These are phyloP conservation scores for Tuber magnatum DNA, from an alignment of 495 filamentous ascomycete species.

Conservation along the genomic window DNA sequence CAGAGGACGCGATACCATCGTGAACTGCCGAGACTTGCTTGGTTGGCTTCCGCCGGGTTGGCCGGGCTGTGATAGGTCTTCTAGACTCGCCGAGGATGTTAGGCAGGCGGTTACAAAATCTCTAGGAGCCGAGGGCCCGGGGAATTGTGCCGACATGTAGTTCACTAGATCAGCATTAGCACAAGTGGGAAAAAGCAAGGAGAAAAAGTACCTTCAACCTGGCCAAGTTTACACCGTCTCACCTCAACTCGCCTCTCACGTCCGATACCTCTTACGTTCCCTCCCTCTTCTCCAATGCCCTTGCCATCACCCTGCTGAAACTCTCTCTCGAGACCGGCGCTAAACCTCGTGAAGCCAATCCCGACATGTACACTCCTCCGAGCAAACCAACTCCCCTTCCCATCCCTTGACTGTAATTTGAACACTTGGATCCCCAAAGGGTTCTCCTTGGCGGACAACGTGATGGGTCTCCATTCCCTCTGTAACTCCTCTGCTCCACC, in stretches of 20 bases:
- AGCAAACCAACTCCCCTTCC: conserved; percentile 84
- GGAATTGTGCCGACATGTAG: conserved; percentile 80
- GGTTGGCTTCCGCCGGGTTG: conserved; percentile 36
- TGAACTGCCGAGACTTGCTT: conserved; percentile 51
- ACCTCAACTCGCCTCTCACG: conserved; percentile 65
- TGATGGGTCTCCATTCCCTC: conserved; percentile 82
- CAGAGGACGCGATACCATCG: conserved; percentile 80
- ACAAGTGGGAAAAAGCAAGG: background rate
- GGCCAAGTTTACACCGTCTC: conserved; percentile 50
- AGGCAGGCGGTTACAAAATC: conserved; percentile 78
- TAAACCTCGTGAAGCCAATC: conserved; percentile 64
- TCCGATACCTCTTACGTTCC: conserved; percentile 74
- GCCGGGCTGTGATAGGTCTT: conserved; percentile 36
- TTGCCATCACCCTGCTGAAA: conserved; percentile 52
- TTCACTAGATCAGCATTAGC: conserved; percentile 52
- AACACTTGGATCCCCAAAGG: conserved; percentile 69
- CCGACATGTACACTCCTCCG: conserved; percentile 74
- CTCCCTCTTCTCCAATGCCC: conserved; percentile 30
- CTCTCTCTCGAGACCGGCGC: conserved; percentile 47
- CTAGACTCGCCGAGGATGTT: conserved; percentile 42
- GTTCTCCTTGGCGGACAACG: conserved; percentile 62
- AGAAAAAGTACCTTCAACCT: conserved; percentile 49
- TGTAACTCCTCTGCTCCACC: conserved; percentile 50
- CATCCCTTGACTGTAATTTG: conserved; percentile 70
- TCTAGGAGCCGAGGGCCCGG: conserved; percentile 74